Evolutionary conservation across 164 flowering plant genomes (phyloP), one percentile per base, ranked within the genome.

Genomic region (Amborella trichopoda): DNA sequence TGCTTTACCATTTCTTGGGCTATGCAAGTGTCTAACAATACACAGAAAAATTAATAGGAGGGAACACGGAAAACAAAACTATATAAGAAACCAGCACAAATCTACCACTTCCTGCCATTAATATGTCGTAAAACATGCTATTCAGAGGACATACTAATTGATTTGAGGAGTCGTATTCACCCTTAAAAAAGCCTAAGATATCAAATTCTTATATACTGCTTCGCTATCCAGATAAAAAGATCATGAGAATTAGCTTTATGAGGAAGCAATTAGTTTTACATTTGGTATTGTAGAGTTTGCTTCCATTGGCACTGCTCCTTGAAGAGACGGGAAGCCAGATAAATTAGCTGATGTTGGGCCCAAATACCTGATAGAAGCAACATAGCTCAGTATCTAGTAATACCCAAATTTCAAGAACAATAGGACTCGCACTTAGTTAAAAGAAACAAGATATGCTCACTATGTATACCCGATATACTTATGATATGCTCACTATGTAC

Each of bases 321-420:
- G 56, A 8, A 54, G 11, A 36, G 58, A 39, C 28, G 26, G 44
- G 28, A 54, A 13, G 27, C 37, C 56, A 30, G 56, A n/a, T 42
- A 43, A 41, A 44, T 52, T 52, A 43, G 47, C 38, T 28, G 47
- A 40, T 17, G 21, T 49, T 36, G 52, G 38, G 38, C 52, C 52
- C 43, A 49, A 30, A 52, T 43, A 54, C 51, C 58, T 54, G 51
- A 37, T 38, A 26, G 47, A 20, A 17, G 33, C 27, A 27, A 25
- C 28, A 20, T 27, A 34, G 24, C 23, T 49, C 40, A 49, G 30
- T 34, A 4, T 19, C n/a, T 14, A 24, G 8, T 17, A 23, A 43
- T 36, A 24, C n/a, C 16, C 16, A 38, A 49, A 13, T 36, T 52
- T 48, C 53, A 40, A 32, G 48, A 22, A 48, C 33, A 24, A 17